Conservation (phyloP, 345 rosid genomes). For the Brassica nigra region DNA sequence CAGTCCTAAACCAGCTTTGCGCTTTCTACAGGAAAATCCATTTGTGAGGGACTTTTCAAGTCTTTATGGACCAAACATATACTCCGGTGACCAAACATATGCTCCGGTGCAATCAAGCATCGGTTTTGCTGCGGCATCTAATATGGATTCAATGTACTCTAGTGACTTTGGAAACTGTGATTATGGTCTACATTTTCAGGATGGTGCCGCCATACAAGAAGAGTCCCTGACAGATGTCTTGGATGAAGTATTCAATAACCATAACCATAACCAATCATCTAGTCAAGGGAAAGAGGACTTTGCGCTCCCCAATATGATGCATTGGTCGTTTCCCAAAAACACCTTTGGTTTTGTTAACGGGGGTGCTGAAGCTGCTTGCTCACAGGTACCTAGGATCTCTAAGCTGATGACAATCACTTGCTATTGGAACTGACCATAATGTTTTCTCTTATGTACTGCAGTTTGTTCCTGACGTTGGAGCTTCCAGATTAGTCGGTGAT, state of each 20-base stretch:
- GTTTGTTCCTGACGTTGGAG: conserved; percentile 30
- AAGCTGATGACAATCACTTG: not conserved
- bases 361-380: conserved; percentile 39
- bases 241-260: conserved; percentile 54
- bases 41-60: conserved; percentile 29
- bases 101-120: conserved; percentile 48
- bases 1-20: conserved; percentile 11
- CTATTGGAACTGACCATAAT: conserved; percentile 23
- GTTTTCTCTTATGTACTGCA: conserved; percentile 29
- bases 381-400: conserved; percentile 45
- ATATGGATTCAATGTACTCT: conserved; percentile 59
- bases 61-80: conserved; percentile 29
- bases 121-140: conserved; percentile 44
- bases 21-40: conserved; percentile 43
- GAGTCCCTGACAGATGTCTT: conserved; percentile 50
- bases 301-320: conserved; percentile 39
- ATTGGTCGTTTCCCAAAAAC: conserved; percentile 35
- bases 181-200: conserved; percentile 52
- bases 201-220: conserved; percentile 63
- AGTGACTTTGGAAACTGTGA: conserved; percentile 70
- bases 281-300: conserved; percentile 40
- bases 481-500: conserved; percentile 34
- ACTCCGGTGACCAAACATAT: conserved; percentile 50
- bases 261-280: conserved; percentile 49
- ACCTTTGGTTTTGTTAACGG: conserved; percentile 15